Conservation (phyloP, 371 early-diverging fungal genomes). For the Lichtheimia ornata region DNA sequence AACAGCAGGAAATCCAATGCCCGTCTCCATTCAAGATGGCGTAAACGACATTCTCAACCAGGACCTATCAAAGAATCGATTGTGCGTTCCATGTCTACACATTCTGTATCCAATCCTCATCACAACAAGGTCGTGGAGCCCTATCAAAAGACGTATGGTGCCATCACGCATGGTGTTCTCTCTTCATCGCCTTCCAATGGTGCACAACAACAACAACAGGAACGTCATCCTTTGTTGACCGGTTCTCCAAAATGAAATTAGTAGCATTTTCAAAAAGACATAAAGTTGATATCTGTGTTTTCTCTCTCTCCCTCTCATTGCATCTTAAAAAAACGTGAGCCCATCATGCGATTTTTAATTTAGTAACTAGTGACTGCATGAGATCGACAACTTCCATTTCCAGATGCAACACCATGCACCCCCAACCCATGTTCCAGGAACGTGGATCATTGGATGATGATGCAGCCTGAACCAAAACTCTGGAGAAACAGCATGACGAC, state of each 20-base stretch:
- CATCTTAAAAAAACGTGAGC: not conserved
- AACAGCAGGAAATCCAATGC: conserved; percentile 15
- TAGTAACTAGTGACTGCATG: too few species aligned
- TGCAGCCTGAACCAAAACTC: too few species aligned
- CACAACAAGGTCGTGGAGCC: conserved; percentile 17
- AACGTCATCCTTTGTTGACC: not conserved
- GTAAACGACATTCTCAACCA: conserved; percentile 12
- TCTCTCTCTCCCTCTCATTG: not conserved
- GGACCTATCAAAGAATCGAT: not conserved
- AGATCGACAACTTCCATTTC: too few species aligned
- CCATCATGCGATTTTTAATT: not conserved
- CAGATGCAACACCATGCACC: too few species aligned
- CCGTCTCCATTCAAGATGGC: conserved; percentile 11
- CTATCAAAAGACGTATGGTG: conserved; percentile 22
- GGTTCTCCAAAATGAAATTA: too few species aligned
- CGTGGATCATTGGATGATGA: too few species aligned
- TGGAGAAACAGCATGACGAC: too few species aligned
- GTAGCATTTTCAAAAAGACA: too few species aligned
- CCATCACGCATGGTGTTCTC: conserved; percentile 11
- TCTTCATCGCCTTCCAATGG: conserved; percentile 13
- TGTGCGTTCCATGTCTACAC: conserved; percentile 6
- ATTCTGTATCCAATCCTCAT: conserved; percentile 4
- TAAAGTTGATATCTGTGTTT: too few species aligned
- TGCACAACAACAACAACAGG: conserved; percentile 11
- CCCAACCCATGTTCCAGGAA: too few species aligned